Evolutionary conservation across 257 asterid species (phyloP).

Genomic region (Capsicum rhomboideum): DNA sequence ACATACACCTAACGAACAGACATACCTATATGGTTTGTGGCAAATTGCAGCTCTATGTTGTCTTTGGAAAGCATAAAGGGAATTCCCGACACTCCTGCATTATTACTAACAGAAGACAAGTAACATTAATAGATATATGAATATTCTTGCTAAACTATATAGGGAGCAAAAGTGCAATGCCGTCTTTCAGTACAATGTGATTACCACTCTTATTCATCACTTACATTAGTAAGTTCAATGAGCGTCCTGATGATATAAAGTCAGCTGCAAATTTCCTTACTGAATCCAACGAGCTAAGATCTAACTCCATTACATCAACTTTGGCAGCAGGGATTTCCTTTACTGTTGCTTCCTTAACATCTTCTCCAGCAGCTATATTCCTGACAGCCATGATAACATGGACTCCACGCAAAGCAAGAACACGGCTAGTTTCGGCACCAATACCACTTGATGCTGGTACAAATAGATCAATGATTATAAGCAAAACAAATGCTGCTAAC

Average conservation of each 20-base stretch:
- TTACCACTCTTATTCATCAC: neutral
- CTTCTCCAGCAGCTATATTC: slow-evolving; percentile 42
- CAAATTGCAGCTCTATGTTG: slow-evolving; percentile 73
- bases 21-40: slow-evolving; percentile 75
- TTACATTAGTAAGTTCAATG: slow-evolving; percentile 73
- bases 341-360: slow-evolving; percentile 42
- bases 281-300: slow-evolving; percentile 63
- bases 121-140: neutral
- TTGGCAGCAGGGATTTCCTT: slow-evolving; percentile 56
- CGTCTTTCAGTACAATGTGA: neutral
- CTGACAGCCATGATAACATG: slow-evolving; percentile 70
- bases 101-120: slow-evolving; percentile 41
- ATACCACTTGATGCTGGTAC: slow-evolving; percentile 91
- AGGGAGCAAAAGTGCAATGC: neutral
- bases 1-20: neutral
- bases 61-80: slow-evolving; percentile 68
- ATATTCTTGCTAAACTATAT: neutral
- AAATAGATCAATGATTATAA: neutral
- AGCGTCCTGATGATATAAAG: slow-evolving; percentile 49
- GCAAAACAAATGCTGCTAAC: neutral
- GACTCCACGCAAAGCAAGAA: slow-evolving; percentile 74
- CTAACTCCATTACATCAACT: slow-evolving; percentile 70
- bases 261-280: slow-evolving; percentile 60
- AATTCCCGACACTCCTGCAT: slow-evolving; percentile 71
- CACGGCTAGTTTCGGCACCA: slow-evolving; percentile 86